A percentile compares a stretch with the other conserved stretches of the same genome.
Conservation (phyloP, 2,329 filamentous ascomycete species). For the Colletotrichum sojae region DNA sequence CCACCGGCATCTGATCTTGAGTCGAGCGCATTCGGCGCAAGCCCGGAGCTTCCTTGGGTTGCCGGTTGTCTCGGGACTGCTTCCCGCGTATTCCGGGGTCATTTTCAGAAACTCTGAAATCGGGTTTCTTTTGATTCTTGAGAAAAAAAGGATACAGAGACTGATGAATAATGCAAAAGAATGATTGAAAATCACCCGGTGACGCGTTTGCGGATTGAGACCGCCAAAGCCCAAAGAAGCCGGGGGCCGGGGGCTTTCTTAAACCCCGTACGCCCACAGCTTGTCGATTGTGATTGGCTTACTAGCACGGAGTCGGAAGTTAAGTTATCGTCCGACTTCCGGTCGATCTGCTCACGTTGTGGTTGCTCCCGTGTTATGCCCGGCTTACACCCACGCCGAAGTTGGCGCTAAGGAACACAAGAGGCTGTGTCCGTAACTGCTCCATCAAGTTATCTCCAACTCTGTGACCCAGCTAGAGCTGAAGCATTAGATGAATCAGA, state of each 20-base stretch:
- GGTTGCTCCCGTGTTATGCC: neutral
- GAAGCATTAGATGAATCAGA: too few species aligned
- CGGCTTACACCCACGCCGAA: neutral
- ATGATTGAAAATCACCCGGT: too few species aligned
- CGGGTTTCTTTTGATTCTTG: too few species aligned
- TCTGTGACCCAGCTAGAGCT: too few species aligned
- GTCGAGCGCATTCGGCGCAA: constrained; percentile 51
- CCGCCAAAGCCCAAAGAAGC: neutral
- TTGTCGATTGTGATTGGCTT: constrained; percentile 15
- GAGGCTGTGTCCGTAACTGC: too few species aligned
- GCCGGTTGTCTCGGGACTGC: constrained; percentile 6
- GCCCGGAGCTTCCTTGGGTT: constrained; percentile 47
- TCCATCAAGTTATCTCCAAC: too few species aligned
- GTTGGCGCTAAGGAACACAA: neutral
- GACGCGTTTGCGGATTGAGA: neutral
- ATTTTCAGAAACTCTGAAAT: neutral
- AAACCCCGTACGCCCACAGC: constrained; percentile 1
- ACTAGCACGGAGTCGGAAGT: constrained; percentile 13
- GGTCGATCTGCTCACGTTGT: neutral
- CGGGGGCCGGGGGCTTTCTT: constrained; percentile 22
- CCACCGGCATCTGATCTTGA: constrained; percentile 56
- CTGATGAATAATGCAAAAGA: too few species aligned
- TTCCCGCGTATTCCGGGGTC: neutral
- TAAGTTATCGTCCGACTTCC: constrained; percentile 2
- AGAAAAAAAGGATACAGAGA: too few species aligned